These are phyloP conservation scores for Cubamyces sp. DNA, from an alignment of 768 basidiomycete species.

Conservation along the genomic window DNA sequence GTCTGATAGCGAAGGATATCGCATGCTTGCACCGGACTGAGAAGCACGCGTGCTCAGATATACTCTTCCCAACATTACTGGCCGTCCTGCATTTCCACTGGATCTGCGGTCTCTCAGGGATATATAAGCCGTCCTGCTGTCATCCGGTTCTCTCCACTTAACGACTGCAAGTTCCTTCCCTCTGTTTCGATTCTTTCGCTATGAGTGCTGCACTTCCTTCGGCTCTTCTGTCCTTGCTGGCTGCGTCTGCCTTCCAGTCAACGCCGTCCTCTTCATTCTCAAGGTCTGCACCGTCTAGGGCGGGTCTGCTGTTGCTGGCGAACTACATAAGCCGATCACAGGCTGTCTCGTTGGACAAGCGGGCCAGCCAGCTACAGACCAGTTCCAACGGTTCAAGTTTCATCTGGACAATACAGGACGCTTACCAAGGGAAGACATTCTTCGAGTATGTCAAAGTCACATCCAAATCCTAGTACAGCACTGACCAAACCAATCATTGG, in stretches of 20 bases:
- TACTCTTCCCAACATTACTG: slow-evolving; percentile 9
- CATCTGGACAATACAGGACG: slow-evolving; percentile 71
- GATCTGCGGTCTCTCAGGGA: slow-evolving; percentile 18
- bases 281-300: neutral
- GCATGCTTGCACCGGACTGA: slow-evolving; percentile 10
- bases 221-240: slow-evolving; percentile 25
- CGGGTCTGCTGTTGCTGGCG: slow-evolving; percentile 7
- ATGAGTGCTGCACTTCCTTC: slow-evolving; percentile 29
- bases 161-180: neutral
- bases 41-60: slow-evolving; percentile 1
- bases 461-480: neutral
- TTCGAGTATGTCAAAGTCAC: slow-evolving; percentile 57
- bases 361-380: slow-evolving; percentile 38
- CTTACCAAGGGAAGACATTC: slow-evolving; percentile 66
- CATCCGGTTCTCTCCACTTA: neutral
- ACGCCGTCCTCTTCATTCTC: neutral
- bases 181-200: slow-evolving; percentile 1
- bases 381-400: slow-evolving; percentile 53
- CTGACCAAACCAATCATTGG: neutral
- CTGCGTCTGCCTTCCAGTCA: slow-evolving; percentile 2
- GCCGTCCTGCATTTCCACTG: slow-evolving; percentile 12
- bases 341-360: slow-evolving; percentile 17
- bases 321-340: neutral
- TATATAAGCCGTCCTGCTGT: slow-evolving; percentile 19
- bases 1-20: neutral